Percentiles rank a stretch among this genome's conserved stretches.
Evolutionary conservation across 2,329 filamentous ascomycete genomes (phyloP).

Genomic region (Scopulariopsis brevicaulis): DNA sequence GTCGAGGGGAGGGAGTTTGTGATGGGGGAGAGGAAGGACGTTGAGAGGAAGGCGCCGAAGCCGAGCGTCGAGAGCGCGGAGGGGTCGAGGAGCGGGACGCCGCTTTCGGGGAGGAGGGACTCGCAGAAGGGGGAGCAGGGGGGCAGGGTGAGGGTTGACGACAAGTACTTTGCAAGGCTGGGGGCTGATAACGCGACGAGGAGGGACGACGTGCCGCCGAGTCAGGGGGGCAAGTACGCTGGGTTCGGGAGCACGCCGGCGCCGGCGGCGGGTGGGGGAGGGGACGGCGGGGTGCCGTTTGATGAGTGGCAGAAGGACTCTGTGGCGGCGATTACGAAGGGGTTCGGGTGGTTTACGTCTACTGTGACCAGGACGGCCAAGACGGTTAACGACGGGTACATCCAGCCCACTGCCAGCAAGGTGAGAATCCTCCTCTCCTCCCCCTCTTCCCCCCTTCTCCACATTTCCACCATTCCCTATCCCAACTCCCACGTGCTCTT

Average conservation of each 20-base stretch:
- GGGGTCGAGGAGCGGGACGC: conserved; percentile 13
- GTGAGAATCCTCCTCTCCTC: conserved; percentile 10
- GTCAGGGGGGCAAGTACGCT: conserved; percentile 81
- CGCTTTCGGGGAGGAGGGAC: conserved; percentile 10
- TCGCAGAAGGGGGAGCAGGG: conserved; percentile 13
- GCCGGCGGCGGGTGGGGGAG: conserved; percentile 30
- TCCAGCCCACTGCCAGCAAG: conserved; percentile 86
- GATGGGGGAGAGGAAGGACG: conserved; percentile 49
- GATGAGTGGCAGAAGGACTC: conserved; percentile 89
- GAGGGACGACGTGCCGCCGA: conserved; percentile 65
- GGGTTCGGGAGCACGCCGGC: conserved; percentile 77
- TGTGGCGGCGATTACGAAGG: conserved; percentile 76
- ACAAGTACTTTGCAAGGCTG: conserved; percentile 80
- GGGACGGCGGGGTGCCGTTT: conserved; percentile 40
- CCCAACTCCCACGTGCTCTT: neutral
- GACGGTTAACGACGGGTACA: conserved; percentile 80
- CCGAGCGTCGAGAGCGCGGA: conserved; percentile 15
- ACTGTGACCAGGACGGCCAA: conserved; percentile 86
- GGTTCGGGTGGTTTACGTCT: conserved; percentile 87
- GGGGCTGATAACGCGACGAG: conserved; percentile 73
- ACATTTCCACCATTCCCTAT: neutral
- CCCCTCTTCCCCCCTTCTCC: neutral
- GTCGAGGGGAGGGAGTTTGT: conserved; percentile 84
- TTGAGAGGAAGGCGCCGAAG: conserved; percentile 13
- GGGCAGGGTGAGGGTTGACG: conserved; percentile 56